Evolutionary conservation across 495 filamentous ascomycete species (phyloP).

Genomic region (Bacidia rubella): DNA sequence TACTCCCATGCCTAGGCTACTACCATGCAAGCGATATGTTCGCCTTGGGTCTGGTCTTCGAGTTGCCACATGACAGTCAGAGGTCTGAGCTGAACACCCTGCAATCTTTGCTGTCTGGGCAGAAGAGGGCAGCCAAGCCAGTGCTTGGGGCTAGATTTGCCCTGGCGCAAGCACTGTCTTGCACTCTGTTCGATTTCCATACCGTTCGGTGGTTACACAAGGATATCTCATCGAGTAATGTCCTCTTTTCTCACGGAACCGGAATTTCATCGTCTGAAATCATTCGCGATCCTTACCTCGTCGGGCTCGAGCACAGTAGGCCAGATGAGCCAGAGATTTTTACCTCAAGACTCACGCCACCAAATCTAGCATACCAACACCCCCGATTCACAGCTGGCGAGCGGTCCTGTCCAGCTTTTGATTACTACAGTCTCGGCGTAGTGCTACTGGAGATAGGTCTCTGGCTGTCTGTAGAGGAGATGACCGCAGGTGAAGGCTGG

Average conservation of each 20-base stretch:
- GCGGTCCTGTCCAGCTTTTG: too few species aligned
- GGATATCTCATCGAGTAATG: constrained; percentile 8
- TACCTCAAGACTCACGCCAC: too few species aligned
- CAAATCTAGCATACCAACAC: too few species aligned
- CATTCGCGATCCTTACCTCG: constrained; percentile 5
- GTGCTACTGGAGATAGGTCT: constrained; percentile 14
- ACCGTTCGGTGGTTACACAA: constrained; percentile 7
- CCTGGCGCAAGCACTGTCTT: neutral
- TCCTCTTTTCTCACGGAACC: constrained; percentile 2
- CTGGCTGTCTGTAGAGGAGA: neutral
- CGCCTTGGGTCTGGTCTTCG: neutral
- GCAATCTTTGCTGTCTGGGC: too few species aligned
- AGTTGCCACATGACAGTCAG: neutral
- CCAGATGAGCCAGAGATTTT: constrained; percentile 1
- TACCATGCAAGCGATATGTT: neutral
- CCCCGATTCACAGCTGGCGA: too few species aligned
- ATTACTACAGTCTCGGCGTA: constrained; percentile 14
- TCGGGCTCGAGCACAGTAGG: constrained; percentile 13
- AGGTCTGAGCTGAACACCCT: neutral
- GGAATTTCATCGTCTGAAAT: neutral
- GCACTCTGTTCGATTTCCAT: neutral
- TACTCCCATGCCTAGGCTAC: neutral
- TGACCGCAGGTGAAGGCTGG: neutral
- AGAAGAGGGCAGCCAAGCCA: neutral
- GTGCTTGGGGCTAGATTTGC: neutral